Conservation (phyloP, 352 stramenopile genomes). For the Phytophthora pseudosyringae region DNA sequence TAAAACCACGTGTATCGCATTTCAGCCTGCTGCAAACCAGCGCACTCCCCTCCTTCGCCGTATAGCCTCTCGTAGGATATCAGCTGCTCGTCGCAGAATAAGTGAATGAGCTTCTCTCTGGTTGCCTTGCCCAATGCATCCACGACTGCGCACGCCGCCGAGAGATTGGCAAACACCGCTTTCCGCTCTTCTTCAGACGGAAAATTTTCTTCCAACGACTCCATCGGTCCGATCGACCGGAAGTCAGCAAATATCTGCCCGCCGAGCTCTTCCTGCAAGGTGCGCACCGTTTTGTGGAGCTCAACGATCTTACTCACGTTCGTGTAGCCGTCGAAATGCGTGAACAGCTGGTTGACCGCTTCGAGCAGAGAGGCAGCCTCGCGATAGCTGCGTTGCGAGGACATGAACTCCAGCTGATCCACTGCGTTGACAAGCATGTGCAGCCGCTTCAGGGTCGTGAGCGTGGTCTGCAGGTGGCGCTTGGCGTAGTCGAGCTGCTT, state of each 20-base stretch:
- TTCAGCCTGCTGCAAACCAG: conserved; percentile 66
- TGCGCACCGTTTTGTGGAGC: conserved; percentile 90
- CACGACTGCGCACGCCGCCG: conserved; percentile 67
- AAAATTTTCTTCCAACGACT: conserved; percentile 79
- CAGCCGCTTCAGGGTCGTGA: conserved; percentile 96
- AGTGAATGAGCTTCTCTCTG: conserved; percentile 71
- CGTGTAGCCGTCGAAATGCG: conserved; percentile 96
- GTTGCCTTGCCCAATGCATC: conserved; percentile 74
- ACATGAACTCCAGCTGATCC: conserved; percentile 89
- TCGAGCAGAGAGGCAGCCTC: conserved; percentile 97
- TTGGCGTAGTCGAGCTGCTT: conserved; percentile 99
- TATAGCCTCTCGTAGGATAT: conserved; percentile 70
- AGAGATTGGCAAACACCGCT: conserved; percentile 74
- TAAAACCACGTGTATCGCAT: conserved; percentile 86
- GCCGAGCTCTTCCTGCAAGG: conserved; percentile 89
- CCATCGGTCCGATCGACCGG: conserved; percentile 77
- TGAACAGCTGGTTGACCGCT: conserved; percentile 95
- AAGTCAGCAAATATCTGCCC: conserved; percentile 93
- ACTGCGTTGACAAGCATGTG: conserved; percentile 99
- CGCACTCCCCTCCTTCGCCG: conserved; percentile 58
- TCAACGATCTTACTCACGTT: conserved; percentile 94
- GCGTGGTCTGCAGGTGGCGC: conserved; percentile 94
- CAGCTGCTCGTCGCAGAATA: conserved; percentile 77
- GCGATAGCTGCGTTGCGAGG: conserved; percentile 91
- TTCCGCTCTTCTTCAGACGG: conserved; percentile 66